Conservation (phyloP, 345 rosid species). For the Cochlearia excelsa region DNA sequence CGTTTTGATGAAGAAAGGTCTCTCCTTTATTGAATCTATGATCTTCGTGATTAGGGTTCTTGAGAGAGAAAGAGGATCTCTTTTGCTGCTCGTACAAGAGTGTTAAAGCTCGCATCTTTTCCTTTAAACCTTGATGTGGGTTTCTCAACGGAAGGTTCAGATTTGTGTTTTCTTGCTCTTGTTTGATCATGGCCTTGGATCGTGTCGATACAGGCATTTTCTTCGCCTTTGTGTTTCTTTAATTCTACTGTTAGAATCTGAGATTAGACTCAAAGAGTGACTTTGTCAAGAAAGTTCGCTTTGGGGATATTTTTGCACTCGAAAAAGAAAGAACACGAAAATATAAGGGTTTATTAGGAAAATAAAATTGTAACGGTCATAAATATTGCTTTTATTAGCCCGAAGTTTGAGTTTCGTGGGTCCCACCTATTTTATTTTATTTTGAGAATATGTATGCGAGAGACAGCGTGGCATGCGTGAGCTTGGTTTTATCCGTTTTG, state of each 20-base stretch:
- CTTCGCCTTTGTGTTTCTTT: not conserved
- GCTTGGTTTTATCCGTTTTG: too few species aligned
- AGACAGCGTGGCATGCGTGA: too few species aligned
- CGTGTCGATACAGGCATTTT: slow-evolving; percentile 80
- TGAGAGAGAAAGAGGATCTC: slow-evolving; percentile 54
- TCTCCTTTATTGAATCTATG: slow-evolving; percentile 43
- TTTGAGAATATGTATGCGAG: too few species aligned
- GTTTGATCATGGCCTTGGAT: slow-evolving; percentile 47
- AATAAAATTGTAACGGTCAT: slow-evolving; percentile 54
- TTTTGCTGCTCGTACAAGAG: slow-evolving; percentile 90
- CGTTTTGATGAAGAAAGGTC: slow-evolving; percentile 26
- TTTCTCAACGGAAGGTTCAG: slow-evolving; percentile 47
- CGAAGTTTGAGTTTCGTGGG: not conserved
- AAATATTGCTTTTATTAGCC: slow-evolving; percentile 36
- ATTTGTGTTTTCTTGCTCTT: slow-evolving; percentile 45
- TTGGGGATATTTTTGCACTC: too few species aligned
- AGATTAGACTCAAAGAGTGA: slow-evolving; percentile 25
- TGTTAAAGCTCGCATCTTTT: slow-evolving; percentile 83
- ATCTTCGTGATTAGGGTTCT: slow-evolving; percentile 49
- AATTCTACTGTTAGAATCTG: not conserved
- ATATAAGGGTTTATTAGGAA: slow-evolving; percentile 26
- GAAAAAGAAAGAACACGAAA: not conserved
- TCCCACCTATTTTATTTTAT: too few species aligned
- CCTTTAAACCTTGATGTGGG: slow-evolving; percentile 90
- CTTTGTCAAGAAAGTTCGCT: slow-evolving; percentile 31